Base-by-base conservation (phyloP, 192 early-diverging fungal species). In the Gonapodya prolifera region DNA sequence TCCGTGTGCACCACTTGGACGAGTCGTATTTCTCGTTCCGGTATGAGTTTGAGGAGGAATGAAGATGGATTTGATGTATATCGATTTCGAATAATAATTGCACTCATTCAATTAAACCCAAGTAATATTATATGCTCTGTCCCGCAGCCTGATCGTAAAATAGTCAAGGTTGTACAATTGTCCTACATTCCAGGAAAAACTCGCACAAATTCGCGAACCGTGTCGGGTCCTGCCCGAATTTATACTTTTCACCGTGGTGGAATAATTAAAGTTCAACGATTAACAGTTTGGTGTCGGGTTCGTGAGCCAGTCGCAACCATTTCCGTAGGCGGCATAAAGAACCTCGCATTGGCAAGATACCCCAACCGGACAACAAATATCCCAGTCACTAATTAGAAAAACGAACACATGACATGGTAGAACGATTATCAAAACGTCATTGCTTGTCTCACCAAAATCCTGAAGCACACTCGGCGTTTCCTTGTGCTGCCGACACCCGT, bases 1-100 rank as follows among this genome's bases (percentile, higher is more conserved):
- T 99, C 45, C 91, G 98, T 77, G 87, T 99, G 74, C 98, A 99
- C 84, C 91, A 94, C 82, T 94, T 96, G 83, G 98, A 99, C 81
- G 85, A 88, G 8, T 95, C 96, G 83, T 99, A 97, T 86, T 97
- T 95, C 83, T 89, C 87, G 78, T 99, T 99, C 90, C 45, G 45
- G 45, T 61, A 61, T 23, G 45, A 61, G 8, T 61, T 61, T 61
- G 45, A 61, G 45, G 45, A 61, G 23, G 45, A 61, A 23, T 61
- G 45, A 61, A 16, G 45, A 23, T 61, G 23, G 23, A 61, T 8
- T 61, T 61, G 45, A 61, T 61, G 45, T 61, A 61, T 61, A 8
- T 61, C 23, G 45, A 61, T 61, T 8, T 8, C 23, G 45, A 61
- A 61, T 61, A 23, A 61, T 23, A 8, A 61, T 61, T 61, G 45